Evolutionary conservation across 2,329 filamentous ascomycete genomes (phyloP).

Genomic region (Botrytis elliptica): DNA sequence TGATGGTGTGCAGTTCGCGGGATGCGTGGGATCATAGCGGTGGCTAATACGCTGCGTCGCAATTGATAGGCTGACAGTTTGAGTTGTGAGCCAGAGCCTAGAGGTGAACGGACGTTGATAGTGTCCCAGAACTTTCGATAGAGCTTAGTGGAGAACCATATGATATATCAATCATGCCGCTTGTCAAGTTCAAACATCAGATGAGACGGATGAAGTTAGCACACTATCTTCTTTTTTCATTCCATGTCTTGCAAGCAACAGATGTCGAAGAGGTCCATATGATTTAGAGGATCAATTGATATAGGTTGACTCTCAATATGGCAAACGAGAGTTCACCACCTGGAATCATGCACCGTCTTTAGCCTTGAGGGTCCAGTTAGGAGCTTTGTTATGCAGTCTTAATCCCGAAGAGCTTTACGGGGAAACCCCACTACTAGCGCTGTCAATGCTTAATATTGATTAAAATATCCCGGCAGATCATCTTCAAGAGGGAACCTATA

Average conservation of each 20-base stretch:
- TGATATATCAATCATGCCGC: neutral
- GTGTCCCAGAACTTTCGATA: constrained; percentile 1
- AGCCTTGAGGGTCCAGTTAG: neutral
- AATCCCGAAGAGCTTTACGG: constrained; percentile 1
- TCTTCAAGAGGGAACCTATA: neutral
- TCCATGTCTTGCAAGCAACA: neutral
- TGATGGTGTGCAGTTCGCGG: constrained; percentile 1
- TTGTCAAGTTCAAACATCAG: neutral
- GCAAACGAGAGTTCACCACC: neutral
- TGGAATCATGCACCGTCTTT: neutral
- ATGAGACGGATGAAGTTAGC: neutral
- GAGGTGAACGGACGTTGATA: constrained; percentile 2
- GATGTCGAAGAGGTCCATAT: neutral
- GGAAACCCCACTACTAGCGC: neutral
- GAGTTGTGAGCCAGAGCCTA: neutral
- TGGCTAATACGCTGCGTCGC: neutral
- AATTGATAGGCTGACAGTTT: neutral
- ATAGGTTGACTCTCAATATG: neutral
- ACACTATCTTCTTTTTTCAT: neutral
- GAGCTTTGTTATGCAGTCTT: neutral
- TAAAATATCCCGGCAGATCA: constrained; percentile 10
- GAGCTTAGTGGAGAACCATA: no score
- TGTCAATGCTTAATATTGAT: constrained; percentile 1
- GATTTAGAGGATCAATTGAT: neutral
- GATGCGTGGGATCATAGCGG: constrained; percentile 3